These are phyloP conservation scores for Lepidium sativum DNA, from an alignment of 345 rosid species.

Conservation along the genomic window DNA sequence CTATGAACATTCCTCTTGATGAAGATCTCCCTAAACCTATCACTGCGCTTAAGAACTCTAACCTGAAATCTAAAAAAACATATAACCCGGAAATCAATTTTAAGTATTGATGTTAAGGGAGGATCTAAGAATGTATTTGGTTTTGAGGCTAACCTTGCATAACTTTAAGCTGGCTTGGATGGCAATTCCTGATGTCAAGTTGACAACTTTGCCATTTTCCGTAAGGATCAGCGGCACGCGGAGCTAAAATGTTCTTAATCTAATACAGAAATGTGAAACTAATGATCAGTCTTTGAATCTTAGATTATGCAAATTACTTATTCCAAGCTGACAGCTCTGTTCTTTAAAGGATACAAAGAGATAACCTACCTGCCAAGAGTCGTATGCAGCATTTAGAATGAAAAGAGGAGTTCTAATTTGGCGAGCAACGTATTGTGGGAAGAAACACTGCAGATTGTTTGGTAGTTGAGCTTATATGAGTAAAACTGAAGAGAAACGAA, in stretches of 20 bases:
- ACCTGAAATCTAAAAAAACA: slow-evolving; percentile 54
- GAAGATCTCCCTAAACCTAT: slow-evolving; percentile 39
- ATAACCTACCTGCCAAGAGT: slow-evolving; percentile 82
- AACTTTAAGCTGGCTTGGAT: slow-evolving; percentile 47
- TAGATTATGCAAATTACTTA: background rate
- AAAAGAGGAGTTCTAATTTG: slow-evolving; percentile 72
- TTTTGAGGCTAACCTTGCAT: slow-evolving; percentile 58
- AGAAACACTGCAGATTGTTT: slow-evolving; percentile 76
- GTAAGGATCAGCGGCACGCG: slow-evolving; percentile 64
- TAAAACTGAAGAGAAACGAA: background rate
- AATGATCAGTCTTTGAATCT: background rate
- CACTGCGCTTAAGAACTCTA: slow-evolving; percentile 55
- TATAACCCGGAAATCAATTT: background rate
- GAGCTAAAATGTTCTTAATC: slow-evolving; percentile 84
- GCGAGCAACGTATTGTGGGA: slow-evolving; percentile 65
- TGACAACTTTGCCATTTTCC: slow-evolving; percentile 84
- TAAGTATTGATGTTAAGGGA: background rate
- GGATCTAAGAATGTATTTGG: background rate
- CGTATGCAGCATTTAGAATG: slow-evolving; percentile 89
- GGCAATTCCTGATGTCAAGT: slow-evolving; percentile 54
- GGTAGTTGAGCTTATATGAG: slow-evolving; percentile 11
- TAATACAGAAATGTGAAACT: slow-evolving; percentile 10
- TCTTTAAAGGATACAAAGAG: background rate
- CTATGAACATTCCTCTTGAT: slow-evolving; percentile 71
- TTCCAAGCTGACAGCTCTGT: background rate